Evolutionary conservation across 2,329 filamentous ascomycete species (phyloP).

Genomic region (Trichoderma sp.): DNA sequence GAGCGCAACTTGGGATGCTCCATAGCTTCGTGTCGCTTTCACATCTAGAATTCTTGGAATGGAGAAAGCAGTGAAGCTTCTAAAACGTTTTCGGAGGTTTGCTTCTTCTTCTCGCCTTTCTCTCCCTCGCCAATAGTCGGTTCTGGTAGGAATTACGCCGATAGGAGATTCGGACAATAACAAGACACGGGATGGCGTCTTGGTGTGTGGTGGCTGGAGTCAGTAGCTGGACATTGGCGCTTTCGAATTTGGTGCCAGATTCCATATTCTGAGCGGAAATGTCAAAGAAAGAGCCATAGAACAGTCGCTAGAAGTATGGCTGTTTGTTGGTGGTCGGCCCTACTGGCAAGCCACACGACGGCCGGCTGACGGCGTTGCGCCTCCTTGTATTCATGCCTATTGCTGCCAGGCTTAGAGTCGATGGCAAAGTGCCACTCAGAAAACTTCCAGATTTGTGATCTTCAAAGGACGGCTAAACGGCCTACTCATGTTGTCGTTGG

Average conservation of each 20-base stretch:
- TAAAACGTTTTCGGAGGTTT: neutral
- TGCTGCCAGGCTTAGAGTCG: neutral
- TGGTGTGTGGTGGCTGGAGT: neutral
- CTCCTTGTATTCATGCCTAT: neutral
- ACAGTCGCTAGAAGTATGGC: neutral
- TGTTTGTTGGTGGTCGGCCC: neutral
- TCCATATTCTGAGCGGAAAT: neutral
- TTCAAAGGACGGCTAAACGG: neutral
- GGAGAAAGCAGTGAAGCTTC: neutral
- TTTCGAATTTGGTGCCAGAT: neutral
- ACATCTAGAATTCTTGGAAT: neutral
- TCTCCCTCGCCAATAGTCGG: neutral
- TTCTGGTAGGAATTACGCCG: neutral
- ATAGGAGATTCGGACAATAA: neutral
- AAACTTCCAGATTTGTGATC: neutral
- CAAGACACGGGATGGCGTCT: neutral
- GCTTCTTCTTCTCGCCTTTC: no score
- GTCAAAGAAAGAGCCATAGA: neutral
- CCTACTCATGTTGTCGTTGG: neutral
- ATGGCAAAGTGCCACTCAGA: neutral
- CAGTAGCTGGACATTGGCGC: neutral
- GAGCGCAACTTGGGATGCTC: neutral
- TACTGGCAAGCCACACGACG: conserved; percentile 6
- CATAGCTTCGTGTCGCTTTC: neutral
- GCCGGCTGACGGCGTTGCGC: conserved; percentile 1